A percentile compares a stretch with the other conserved stretches of the same genome.
Conservation (phyloP, 2,329 filamentous ascomycete genomes). For the Knoxdaviesia capensis region DNA sequence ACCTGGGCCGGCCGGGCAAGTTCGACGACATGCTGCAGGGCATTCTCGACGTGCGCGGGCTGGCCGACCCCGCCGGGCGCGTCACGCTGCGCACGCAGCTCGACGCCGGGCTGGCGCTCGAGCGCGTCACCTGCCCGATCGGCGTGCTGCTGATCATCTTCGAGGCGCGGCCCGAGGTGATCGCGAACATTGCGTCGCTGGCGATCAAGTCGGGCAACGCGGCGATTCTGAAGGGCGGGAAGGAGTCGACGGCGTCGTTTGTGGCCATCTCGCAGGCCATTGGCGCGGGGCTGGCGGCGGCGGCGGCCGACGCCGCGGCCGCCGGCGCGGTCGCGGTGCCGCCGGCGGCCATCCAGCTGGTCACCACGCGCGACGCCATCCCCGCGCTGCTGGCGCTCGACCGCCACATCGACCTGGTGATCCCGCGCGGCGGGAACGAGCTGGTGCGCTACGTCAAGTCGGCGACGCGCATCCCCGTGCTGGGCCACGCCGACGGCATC, state of each 20-base stretch:
- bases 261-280: slow-evolving; percentile 75
- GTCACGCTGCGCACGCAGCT: slow-evolving; percentile 67
- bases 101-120: slow-evolving; percentile 68
- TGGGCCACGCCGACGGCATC: slow-evolving; percentile 88
- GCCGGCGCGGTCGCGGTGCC: slow-evolving; percentile 57
- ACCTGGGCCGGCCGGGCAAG: slow-evolving; percentile 72
- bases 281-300: slow-evolving; percentile 50
- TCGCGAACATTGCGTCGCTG: slow-evolving; percentile 90
- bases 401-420: slow-evolving; percentile 79
- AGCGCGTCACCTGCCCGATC: slow-evolving; percentile 83
- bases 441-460: slow-evolving; percentile 79
- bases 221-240: slow-evolving; percentile 90
- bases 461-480: slow-evolving; percentile 81
- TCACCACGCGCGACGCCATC: slow-evolving; percentile 81
- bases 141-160: slow-evolving; percentile 98
- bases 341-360: slow-evolving; percentile 74
- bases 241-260: slow-evolving; percentile 92
- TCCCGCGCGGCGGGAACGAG: slow-evolving; percentile 79
- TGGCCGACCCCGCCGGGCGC: slow-evolving; percentile 79
- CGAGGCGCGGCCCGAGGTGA: slow-evolving; percentile 91
- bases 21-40: slow-evolving; percentile 97
- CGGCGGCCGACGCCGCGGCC: slow-evolving; percentile 54
- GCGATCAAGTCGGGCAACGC: slow-evolving; percentile 96
- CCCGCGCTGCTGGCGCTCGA: slow-evolving; percentile 74
- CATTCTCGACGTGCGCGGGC: slow-evolving; percentile 65